Conservation (phyloP, 805 yeast genomes). For the Myxozyma vanderwaltii region DNA sequence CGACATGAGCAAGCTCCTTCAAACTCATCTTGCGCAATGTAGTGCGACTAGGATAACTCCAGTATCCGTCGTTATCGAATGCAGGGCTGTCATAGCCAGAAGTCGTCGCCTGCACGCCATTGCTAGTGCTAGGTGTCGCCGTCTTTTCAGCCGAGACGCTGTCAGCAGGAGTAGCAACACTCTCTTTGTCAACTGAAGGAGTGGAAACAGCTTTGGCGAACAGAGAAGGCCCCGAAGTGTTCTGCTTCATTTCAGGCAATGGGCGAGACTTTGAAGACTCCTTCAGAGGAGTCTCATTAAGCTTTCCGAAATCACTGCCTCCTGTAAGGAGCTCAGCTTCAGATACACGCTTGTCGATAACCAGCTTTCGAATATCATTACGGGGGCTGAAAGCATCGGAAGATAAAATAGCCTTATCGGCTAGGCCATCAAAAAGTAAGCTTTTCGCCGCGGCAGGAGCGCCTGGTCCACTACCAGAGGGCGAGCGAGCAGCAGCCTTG, state of each 20-base stretch:
- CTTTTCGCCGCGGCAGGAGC: constrained; percentile 26
- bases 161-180: not conserved
- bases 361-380: constrained; percentile 54
- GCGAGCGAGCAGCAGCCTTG: constrained; percentile 15
- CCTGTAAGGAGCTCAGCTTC: constrained; percentile 34
- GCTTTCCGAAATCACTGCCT: constrained; percentile 20
- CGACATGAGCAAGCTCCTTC: constrained; percentile 63
- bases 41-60: constrained; percentile 77
- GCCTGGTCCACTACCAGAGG: constrained; percentile 16
- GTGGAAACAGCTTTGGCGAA: constrained; percentile 6
- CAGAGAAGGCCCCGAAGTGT: not conserved
- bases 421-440: constrained; percentile 48
- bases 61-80: constrained; percentile 73
- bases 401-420: constrained; percentile 68
- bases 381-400: constrained; percentile 74
- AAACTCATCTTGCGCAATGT: constrained; percentile 62
- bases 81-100: not conserved
- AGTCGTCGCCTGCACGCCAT: not conserved
- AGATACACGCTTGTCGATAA: constrained; percentile 50
- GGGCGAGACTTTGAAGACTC: not conserved
- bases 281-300: not conserved
- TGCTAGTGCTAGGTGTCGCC: not conserved
- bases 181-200: not conserved
- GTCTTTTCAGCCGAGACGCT: not conserved
- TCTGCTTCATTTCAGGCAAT: not conserved